Base-by-base conservation (phyloP, 2,329 filamentous ascomycete species). In the Fusarium sambucinum region DNA sequence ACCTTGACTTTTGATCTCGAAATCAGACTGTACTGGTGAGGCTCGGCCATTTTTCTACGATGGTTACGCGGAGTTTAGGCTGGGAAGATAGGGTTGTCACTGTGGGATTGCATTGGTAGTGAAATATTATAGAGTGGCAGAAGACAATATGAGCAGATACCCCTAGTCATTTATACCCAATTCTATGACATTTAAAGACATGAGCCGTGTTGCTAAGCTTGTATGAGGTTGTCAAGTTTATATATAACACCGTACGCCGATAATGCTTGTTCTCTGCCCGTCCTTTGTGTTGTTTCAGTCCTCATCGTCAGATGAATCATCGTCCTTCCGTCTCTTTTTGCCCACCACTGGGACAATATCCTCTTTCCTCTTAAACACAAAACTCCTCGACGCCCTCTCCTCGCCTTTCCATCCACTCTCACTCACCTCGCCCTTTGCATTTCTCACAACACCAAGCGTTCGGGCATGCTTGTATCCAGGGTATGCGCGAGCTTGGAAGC, bases 391-490 rank as follows among this genome's bases (percentile, higher is more conserved):
- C 1, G 78, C 60, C 46, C 81, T 72, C 25, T 83, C 76, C 74
- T 82, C 81, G 2, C 81, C 81, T 61, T 66, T 80, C 81, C 81
- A 83, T 19, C 74, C 75, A 17, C 79, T 77, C 59, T 82, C 80
- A 3, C 69, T 74, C n/a, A 75, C 75, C 57, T 84, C 81, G 38
- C 83, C 81, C 53, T 78, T 78, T 52, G 80, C 82, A 46, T 80
- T 85, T 71, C 78, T 81, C 38, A 90, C 84, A 4, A 88, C 88
- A 2, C 92, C 92, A 60, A 93, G 77, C 6, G 92, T 95, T 61
- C 92, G 78, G 17, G 90, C 89, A 79, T 95, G 92, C 63, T 79
- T 83, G 77, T 96, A 96, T 0, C 90, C 90, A 1, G 90, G 91
- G 76, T 95, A 96, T 25, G 85, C 87, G 17, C 74, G 80, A 7